phyloP scores from a whole-genome alignment of 2,329 filamentous ascomycete species.

The Aspergillus glaucus region DNA sequence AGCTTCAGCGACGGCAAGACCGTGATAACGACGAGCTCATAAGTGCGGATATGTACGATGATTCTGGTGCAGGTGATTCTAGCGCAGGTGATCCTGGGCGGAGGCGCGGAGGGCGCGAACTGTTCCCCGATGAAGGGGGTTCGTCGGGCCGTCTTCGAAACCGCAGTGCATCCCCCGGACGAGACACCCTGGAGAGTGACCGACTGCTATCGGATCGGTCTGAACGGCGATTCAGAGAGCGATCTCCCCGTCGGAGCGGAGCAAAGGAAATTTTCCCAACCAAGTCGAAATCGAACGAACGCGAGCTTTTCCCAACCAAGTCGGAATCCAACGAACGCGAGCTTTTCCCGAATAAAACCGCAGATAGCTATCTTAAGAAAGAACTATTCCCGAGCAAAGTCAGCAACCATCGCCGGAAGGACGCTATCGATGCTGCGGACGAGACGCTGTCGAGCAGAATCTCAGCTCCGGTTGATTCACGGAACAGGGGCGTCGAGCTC shows the following conservation, averaged over 20 bases:
- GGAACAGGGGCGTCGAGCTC: constrained; percentile 31
- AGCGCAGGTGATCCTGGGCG: constrained; percentile 21
- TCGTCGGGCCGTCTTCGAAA: constrained; percentile 48
- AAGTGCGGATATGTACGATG: constrained; percentile 77
- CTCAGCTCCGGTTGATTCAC: constrained; percentile 36
- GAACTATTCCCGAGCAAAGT: constrained; percentile 55
- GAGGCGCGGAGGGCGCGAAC: constrained; percentile 27
- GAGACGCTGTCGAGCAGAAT: constrained; percentile 48
- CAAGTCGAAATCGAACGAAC: constrained; percentile 1
- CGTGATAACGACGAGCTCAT: constrained; percentile 54
- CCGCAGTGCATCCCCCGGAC: constrained; percentile 56
- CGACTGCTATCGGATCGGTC: constrained; percentile 29
- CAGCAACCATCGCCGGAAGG: constrained; percentile 42
- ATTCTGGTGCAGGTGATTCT: constrained; percentile 38
- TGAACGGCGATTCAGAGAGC: constrained; percentile 37
- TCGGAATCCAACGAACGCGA: constrained; percentile 38
- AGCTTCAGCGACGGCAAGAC: constrained; percentile 37
- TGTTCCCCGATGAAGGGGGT: constrained; percentile 32
- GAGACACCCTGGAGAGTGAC: constrained; percentile 41
- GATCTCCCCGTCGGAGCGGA: constrained; percentile 36
- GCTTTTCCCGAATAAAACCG: constrained; percentile 41
- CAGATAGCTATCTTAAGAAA: constrained; percentile 42
- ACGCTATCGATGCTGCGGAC: constrained; percentile 50
- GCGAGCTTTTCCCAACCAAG: constrained; percentile 26
- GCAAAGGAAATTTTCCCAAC: constrained; percentile 57